Evolutionary conservation across 2,329 filamentous ascomycete genomes (phyloP).

Genomic region (Colletotrichum sp.): DNA sequence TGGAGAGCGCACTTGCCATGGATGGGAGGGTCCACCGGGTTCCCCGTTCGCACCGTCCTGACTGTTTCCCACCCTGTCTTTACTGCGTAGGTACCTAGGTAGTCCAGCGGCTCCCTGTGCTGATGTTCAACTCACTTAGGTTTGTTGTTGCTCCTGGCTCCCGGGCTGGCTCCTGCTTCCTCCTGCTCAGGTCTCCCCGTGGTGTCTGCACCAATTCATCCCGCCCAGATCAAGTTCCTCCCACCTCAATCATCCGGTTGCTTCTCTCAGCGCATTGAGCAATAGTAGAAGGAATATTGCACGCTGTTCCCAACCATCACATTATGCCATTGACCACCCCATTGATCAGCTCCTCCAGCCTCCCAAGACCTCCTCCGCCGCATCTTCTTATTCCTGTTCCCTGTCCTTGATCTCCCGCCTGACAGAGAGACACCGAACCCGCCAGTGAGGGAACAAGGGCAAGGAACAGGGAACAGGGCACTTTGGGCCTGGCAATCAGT

Average conservation of each 20-base stretch:
- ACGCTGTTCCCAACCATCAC: not conserved
- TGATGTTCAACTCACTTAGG: too few species aligned
- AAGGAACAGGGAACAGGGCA: not conserved
- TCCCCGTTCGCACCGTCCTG: not conserved
- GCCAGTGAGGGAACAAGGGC: not conserved
- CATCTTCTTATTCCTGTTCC: not conserved
- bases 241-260: not conserved
- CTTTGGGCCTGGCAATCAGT: not conserved
- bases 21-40: not conserved
- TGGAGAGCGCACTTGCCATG: not conserved
- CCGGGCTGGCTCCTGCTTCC: not conserved
- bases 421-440: not conserved
- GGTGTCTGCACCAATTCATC: not conserved
- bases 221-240: not conserved
- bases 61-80: not conserved
- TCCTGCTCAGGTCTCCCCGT: not conserved
- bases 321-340: not conserved
- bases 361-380: not conserved
- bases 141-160: not conserved
- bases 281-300: not conserved
- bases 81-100: too few species aligned
- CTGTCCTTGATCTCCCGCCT: conserved; percentile 7
- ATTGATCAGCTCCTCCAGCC: not conserved
- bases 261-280: not conserved
- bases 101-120: too few species aligned